Evolutionary conservation across 768 basidiomycete genomes (phyloP).

Genomic region (Leccinum subgranulosum): DNA sequence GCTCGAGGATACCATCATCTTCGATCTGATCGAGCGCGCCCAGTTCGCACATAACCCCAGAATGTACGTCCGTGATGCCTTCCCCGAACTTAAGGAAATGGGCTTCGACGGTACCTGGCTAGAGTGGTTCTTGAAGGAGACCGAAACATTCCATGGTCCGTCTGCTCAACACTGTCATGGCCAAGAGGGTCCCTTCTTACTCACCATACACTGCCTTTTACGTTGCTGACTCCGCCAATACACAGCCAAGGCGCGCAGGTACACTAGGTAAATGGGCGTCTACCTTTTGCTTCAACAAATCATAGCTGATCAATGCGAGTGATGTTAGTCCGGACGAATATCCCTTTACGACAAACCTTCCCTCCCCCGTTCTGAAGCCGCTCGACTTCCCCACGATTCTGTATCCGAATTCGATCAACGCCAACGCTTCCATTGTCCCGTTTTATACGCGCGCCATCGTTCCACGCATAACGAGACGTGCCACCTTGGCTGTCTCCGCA

Average conservation of each 20-base stretch:
- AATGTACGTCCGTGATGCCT: conserved; percentile 80
- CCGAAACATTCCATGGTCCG: conserved; percentile 91
- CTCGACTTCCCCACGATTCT: conserved; percentile 75
- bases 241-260: conserved; percentile 89
- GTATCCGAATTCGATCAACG: conserved; percentile 77
- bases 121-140: conserved; percentile 97
- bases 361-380: conserved; percentile 74
- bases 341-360: conserved; percentile 84
- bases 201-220: neutral
- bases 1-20: conserved; percentile 99
- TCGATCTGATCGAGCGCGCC: conserved; percentile 93
- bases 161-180: conserved; percentile 12
- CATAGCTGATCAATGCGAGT: neutral
- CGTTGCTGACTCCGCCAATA: neutral
- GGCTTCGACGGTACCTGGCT: conserved; percentile 89
- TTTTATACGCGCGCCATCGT: conserved; percentile 91
- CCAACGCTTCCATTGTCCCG: conserved; percentile 78
- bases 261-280: conserved; percentile 66
- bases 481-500: conserved; percentile 63
- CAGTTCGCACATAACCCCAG: conserved; percentile 93
- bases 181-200: neutral
- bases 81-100: conserved; percentile 69
- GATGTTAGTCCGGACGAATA: conserved; percentile 91
- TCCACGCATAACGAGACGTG: conserved; percentile 78
- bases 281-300: neutral